Evolutionary conservation across 2,329 filamentous ascomycete genomes (phyloP).

Genomic region (Davidsoniella australis): DNA sequence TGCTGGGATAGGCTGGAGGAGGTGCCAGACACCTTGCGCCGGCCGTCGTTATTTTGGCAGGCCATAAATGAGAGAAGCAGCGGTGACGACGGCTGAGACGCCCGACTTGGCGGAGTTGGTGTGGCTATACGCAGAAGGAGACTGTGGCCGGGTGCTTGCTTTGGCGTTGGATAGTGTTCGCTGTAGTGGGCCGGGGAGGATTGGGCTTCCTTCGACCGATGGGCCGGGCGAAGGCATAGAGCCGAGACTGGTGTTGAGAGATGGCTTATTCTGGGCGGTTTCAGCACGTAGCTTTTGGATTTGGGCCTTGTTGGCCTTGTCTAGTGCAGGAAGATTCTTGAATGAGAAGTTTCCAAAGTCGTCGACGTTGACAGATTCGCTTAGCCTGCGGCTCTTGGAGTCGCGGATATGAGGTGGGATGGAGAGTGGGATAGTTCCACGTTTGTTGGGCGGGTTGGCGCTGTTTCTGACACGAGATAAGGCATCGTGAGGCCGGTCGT

Average conservation of each 20-base stretch:
- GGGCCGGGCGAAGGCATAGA: conserved; percentile 39
- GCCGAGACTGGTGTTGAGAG: conserved; percentile 27
- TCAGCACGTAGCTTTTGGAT: conserved; percentile 91
- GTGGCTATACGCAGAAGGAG: conserved; percentile 66
- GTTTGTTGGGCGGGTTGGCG: conserved; percentile 46
- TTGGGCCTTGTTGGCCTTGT: conserved; percentile 97
- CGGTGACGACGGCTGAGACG: conserved; percentile 57
- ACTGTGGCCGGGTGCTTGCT: conserved; percentile 59
- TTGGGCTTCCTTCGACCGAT: conserved; percentile 68
- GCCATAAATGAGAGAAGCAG: conserved; percentile 94
- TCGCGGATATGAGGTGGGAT: conserved; percentile 95
- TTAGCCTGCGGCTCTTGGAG: conserved; percentile 68
- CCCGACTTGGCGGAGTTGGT: conserved; percentile 43
- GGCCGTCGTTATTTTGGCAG: conserved; percentile 56
- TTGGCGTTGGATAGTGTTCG: conserved; percentile 72
- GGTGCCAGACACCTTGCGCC: conserved; percentile 82
- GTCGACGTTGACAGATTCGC: conserved; percentile 74
- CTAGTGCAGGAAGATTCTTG: conserved; percentile 90
- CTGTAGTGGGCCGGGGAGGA: conserved; percentile 63
- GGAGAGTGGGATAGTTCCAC: conserved; percentile 83
- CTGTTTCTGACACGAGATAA: conserved; percentile 67
- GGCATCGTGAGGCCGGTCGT: conserved; percentile 85
- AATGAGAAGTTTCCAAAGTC: conserved; percentile 95
- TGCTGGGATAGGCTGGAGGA: conserved; percentile 72
- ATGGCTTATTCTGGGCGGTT: conserved; percentile 52